Percentiles rank a stretch among this genome's conserved stretches.
Evolutionary conservation across 306 rosid species (phyloP).

Genomic region (Cicer cuneatum): DNA sequence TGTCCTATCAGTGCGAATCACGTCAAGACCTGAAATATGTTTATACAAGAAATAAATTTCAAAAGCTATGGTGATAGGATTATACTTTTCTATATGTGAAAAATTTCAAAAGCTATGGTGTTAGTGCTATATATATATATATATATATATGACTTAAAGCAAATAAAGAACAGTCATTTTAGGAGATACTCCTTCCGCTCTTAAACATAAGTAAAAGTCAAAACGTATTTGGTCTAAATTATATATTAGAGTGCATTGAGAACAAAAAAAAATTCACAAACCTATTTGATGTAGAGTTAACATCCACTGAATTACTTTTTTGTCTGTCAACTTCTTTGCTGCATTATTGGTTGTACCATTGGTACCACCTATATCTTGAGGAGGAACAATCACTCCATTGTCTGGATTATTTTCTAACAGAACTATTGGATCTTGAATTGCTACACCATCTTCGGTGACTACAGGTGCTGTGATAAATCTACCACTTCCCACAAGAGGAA

Average conservation of each 20-base stretch:
- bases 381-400: conserved; percentile 47
- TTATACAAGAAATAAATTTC: neutral
- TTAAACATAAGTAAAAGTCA: no score
- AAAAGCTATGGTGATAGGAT: neutral
- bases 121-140: neutral
- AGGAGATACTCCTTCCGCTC: no score
- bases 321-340: conserved; percentile 58
- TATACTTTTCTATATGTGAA: neutral
- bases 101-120: neutral
- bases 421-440: conserved; percentile 81
- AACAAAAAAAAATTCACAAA: conserved; percentile 41
- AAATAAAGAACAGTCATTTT: no score
- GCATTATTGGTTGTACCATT: neutral
- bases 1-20: conserved; percentile 88
- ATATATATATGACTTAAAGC: no score
- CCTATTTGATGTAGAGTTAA: conserved; percentile 98
- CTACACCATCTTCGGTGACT: conserved; percentile 75
- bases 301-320: conserved; percentile 84
- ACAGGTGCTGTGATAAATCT: conserved; percentile 90
- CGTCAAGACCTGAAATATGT: conserved; percentile 84
- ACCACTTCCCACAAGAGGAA: conserved; percentile 94
- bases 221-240: no score
- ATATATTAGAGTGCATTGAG: neutral
- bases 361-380: conserved; percentile 47
- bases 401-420: conserved; percentile 69